A percentile compares a stretch with the other conserved stretches of the same genome.
These are phyloP conservation scores for Pichia thaimueangensis DNA, from an alignment of 805 yeast genomes.

Conservation along the genomic window DNA sequence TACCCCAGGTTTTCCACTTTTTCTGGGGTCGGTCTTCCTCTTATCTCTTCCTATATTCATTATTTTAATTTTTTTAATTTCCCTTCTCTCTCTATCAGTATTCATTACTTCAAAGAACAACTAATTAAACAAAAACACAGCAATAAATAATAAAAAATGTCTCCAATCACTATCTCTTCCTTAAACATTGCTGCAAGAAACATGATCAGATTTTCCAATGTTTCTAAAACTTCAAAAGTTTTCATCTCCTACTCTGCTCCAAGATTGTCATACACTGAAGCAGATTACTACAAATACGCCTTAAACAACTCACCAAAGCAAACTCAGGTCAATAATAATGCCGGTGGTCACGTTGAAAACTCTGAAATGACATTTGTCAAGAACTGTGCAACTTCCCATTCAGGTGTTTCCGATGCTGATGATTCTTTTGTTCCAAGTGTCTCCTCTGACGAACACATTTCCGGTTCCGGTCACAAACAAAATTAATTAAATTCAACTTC, in stretches of 20 bases:
- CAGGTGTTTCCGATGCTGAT: conserved; percentile 9
- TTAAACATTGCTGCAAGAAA: conserved; percentile 27
- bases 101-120: not conserved
- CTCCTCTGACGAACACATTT: conserved; percentile 18
- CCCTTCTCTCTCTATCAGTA: not conserved
- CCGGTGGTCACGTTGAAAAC: conserved; percentile 28
- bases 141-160: conserved; percentile 10
- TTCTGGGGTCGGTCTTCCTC: not conserved
- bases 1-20: not conserved
- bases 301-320: conserved; percentile 16
- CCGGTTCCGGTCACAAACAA: conserved; percentile 7
- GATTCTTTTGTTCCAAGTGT: conserved; percentile 29
- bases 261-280: conserved; percentile 19
- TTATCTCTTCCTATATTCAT: not conserved
- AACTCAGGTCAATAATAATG: conserved; percentile 25
- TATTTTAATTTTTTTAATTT: not conserved
- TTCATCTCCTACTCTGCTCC: conserved; percentile 23
- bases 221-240: conserved; percentile 15
- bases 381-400: conserved; percentile 14
- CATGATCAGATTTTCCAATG: conserved; percentile 9
- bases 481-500: too few relatives aligned
- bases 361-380: conserved; percentile 24
- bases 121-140: too few relatives aligned
- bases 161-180: conserved; percentile 25
- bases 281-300: conserved; percentile 18